Base-by-base conservation (phyloP, 179 eudicot genomes). In the Actinidia chinensis region DNA sequence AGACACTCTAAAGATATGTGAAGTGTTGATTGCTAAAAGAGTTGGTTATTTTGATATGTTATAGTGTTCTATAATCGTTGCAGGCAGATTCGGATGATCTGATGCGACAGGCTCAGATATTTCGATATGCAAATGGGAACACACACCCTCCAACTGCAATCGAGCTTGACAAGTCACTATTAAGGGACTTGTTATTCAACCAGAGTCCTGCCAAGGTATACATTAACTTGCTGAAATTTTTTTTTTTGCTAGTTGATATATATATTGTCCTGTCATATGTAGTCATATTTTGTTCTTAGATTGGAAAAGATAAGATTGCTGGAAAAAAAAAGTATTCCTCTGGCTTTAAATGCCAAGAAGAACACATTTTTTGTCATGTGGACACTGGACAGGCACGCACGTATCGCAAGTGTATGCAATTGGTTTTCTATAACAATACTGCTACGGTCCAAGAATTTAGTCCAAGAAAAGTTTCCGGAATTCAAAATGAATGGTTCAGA, bases 181-280 rank as follows among this genome's bases (percentile, higher is more conserved):
- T 95, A 64, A 93, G 74, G 82, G 98, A 93, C 55, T 79, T 95
- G 85, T 82, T 93, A 75, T 95, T 95, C 82, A 91, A 93, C 88
- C 97, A 90, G 80, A 90, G 97, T 80, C 97, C 98, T 48, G 78
- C 92, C 68, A 95, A 95, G 98, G 98, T 95, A 86, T n/a, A 12
- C 18, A 72, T 10, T 36, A 36, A 40, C 76, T 40, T 12, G 61
- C 36, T 73, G 28, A 51, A 52, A 50, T 55, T 73, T 17, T 33
- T 12, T 28, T 6, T 8, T 54, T 36, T 51, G 11, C 28, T 7
- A 23, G 44, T 7, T 4, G n/a, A 22, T 3, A 47, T 6, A 13
- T n/a, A 43, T 68, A n/a, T n/a, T n/a, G 40, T 70, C 52, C 74
- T 68, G 23, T 11, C 11, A 52, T 1, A 33, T 36, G 23, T 72